These are phyloP conservation scores for Evernia prunastri DNA, from an alignment of 495 filamentous ascomycete species.

Conservation along the genomic window DNA sequence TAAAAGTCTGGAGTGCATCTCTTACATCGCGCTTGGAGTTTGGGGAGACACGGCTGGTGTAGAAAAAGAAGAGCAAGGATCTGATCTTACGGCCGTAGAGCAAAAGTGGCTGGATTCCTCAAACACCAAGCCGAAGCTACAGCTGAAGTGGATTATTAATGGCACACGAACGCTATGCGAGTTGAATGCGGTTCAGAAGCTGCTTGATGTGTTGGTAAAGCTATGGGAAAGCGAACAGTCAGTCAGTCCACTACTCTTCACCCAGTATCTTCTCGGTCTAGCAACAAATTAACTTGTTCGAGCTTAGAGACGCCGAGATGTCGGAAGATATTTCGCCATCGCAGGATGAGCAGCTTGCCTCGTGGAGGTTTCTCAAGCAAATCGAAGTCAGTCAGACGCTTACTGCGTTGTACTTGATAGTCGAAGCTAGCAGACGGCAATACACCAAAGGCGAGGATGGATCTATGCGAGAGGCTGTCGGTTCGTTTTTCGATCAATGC, in stretches of 20 bases:
- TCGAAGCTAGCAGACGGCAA: conserved; percentile 58
- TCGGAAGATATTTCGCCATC: conserved; percentile 28
- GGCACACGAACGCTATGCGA: conserved; percentile 55
- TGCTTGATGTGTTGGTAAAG: conserved; percentile 55
- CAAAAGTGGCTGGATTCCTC: conserved; percentile 34
- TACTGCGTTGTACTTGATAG: conserved; percentile 64
- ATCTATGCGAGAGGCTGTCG: conserved; percentile 35
- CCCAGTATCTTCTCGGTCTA: neutral
- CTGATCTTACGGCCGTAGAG: conserved; percentile 22
- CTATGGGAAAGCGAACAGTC: conserved; percentile 48
- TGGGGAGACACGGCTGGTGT: conserved; percentile 68
- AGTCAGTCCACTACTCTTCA: conserved; percentile 23
- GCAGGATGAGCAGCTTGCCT: conserved; percentile 14
- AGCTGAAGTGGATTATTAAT: conserved; percentile 63
- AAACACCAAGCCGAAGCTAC: conserved; percentile 47
- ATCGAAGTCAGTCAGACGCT: conserved; percentile 45
- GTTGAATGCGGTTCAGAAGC: conserved; percentile 50
- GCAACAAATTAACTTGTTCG: conserved; percentile 12
- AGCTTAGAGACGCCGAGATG: conserved; percentile 32
- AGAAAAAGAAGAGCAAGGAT: conserved; percentile 28
- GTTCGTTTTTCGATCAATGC: conserved; percentile 11
- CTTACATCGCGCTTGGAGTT: conserved; percentile 69
- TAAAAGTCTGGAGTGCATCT: conserved; percentile 64
- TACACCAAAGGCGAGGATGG: conserved; percentile 22
- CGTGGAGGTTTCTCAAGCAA: conserved; percentile 37